Percentiles rank a stretch among this genome's conserved stretches.
These are phyloP conservation scores for Platismatia glauca DNA, from an alignment of 495 filamentous ascomycete genomes.

Conservation along the genomic window DNA sequence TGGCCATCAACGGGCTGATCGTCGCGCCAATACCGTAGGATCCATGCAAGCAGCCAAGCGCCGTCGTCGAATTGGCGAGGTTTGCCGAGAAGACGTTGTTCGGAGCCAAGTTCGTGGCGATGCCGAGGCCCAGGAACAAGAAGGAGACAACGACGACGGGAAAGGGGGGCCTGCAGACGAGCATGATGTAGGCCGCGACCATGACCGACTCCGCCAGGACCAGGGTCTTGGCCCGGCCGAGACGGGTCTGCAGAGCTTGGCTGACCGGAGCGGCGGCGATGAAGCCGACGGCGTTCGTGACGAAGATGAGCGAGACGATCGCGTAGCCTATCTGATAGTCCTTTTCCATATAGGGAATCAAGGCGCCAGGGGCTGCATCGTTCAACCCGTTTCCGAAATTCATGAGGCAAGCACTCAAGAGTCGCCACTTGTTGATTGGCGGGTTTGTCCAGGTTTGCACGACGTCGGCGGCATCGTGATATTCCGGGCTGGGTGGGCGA, in stretches of 20 bases:
- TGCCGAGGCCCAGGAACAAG: slow-evolving; percentile 58
- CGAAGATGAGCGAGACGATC: slow-evolving; percentile 68
- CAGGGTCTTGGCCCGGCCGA: slow-evolving; percentile 57
- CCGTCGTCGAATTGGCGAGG: slow-evolving; percentile 51
- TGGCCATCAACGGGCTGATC: slow-evolving; percentile 61
- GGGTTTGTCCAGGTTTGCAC: slow-evolving; percentile 46
- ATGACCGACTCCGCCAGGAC: slow-evolving; percentile 43
- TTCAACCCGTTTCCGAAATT: slow-evolving; percentile 49
- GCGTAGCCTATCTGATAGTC: slow-evolving; percentile 65
- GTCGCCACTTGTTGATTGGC: slow-evolving; percentile 39
- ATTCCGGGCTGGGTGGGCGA: slow-evolving; percentile 34
- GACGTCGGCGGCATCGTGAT: slow-evolving; percentile 30
- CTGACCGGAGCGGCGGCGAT: slow-evolving; percentile 60
- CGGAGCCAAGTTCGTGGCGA: slow-evolving; percentile 57
- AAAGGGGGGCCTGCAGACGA: slow-evolving; percentile 60
- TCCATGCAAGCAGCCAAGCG: slow-evolving; percentile 58
- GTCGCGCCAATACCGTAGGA: slow-evolving; percentile 66
- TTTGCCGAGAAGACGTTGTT: slow-evolving; percentile 69
- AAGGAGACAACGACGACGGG: slow-evolving; percentile 55
- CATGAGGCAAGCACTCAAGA: slow-evolving; percentile 35
- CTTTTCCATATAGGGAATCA: slow-evolving; percentile 68
- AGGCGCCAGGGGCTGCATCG: slow-evolving; percentile 58
- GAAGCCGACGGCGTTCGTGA: slow-evolving; percentile 70
- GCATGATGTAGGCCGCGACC: slow-evolving; percentile 50
- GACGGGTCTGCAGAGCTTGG: slow-evolving; percentile 39